Conservation (phyloP, 768 basidiomycete species). For the Tubosaeta sp. region DNA sequence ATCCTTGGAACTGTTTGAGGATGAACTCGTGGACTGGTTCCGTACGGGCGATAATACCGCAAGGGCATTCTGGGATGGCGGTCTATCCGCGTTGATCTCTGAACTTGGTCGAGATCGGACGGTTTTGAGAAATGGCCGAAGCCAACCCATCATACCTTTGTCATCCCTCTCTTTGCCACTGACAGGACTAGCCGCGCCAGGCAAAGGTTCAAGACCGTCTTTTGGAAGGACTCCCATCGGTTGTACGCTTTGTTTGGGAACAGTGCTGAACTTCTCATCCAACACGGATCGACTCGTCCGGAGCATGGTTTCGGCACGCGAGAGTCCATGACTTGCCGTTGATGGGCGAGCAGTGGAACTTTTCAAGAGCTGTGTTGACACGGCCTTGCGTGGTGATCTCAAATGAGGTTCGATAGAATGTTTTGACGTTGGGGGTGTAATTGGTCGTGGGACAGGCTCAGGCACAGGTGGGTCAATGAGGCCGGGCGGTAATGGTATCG, state of each 20-base stretch:
- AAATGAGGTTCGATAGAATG: conserved; percentile 11
- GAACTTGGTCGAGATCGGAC: conserved; percentile 21
- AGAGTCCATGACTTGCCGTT: conserved; percentile 9
- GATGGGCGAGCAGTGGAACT: conserved; percentile 12
- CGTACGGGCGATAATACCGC: conserved; percentile 17
- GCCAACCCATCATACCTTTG: conserved; percentile 34
- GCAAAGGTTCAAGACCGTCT: conserved; percentile 22
- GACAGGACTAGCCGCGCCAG: conserved; percentile 26
- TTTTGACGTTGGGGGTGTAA: conserved; percentile 20
- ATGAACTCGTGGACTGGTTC: conserved; percentile 18
- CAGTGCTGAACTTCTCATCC: conserved; percentile 22
- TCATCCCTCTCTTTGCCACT: conserved; percentile 36
- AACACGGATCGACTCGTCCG: conserved; percentile 18
- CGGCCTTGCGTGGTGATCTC: conserved; percentile 25
- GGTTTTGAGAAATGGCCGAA: conserved; percentile 24
- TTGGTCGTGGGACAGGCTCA: conserved; percentile 13
- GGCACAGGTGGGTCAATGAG: conserved; percentile 23
- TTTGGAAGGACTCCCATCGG: conserved; percentile 19
- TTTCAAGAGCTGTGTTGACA: conserved; percentile 14
- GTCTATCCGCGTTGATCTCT: conserved; percentile 15
- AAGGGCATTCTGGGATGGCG: conserved; percentile 9
- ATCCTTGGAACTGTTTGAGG: conserved; percentile 25
- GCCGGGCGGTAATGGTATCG: conserved; percentile 35
- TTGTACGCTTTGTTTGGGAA: conserved; percentile 5
- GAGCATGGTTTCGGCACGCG: conserved; percentile 18